phyloP scores from a whole-genome alignment of 768 basidiomycete species.

The Exsudoporus frostii region DNA sequence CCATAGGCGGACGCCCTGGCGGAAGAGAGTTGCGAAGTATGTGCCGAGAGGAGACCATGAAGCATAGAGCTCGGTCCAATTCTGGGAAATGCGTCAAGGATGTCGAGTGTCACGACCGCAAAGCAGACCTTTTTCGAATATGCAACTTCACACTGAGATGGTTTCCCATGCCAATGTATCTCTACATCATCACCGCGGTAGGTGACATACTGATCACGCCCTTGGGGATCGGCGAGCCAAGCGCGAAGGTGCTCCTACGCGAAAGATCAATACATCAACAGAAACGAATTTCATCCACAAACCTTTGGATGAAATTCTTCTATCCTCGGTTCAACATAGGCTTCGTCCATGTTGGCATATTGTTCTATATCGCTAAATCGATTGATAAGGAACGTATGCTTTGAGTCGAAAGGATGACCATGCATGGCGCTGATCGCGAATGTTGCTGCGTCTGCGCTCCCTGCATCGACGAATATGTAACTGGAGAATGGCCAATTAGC shows the following conservation, averaged over 20 bases:
- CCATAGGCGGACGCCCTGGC: slow-evolving; percentile 95
- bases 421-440: slow-evolving; percentile 66
- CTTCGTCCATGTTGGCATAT: slow-evolving; percentile 73
- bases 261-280: slow-evolving; percentile 5
- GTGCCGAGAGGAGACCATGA: slow-evolving; percentile 97
- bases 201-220: slow-evolving; percentile 94
- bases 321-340: slow-evolving; percentile 68
- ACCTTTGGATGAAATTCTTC: slow-evolving; percentile 79
- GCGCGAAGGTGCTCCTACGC: slow-evolving; percentile 88
- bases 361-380: slow-evolving; percentile 88
- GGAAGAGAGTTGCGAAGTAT: slow-evolving; percentile 89
- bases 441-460: slow-evolving; percentile 64
- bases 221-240: slow-evolving; percentile 90
- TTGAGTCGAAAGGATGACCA: slow-evolving; percentile 82
- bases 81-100: slow-evolving; percentile 41
- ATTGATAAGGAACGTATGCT: slow-evolving; percentile 81
- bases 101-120: neutral
- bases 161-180: slow-evolving; percentile 91
- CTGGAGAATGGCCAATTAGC: slow-evolving; percentile 37
- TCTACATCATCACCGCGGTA: slow-evolving; percentile 90
- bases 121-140: slow-evolving; percentile 65
- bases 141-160: slow-evolving; percentile 79
- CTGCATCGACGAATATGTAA: slow-evolving; percentile 80
- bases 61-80: slow-evolving; percentile 96
- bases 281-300: neutral